Evolutionary conservation across 2,329 filamentous ascomycete genomes (phyloP), one percentile per base, ranked within the genome.

Genomic region (Fusarium staphyleae): DNA sequence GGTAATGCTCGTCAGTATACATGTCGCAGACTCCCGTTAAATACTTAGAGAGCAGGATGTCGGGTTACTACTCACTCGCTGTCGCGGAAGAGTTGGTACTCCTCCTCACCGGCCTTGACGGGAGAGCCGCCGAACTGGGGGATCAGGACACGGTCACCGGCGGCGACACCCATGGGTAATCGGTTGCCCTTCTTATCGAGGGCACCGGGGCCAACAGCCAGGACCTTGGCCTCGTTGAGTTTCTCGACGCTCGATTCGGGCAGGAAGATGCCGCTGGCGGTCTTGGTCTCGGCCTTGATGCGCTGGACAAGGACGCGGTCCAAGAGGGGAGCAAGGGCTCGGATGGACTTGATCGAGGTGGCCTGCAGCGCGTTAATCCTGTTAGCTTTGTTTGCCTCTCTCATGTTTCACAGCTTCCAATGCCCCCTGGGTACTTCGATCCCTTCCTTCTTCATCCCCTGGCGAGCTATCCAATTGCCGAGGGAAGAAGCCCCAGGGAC

Each of bases 241-340:
- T 99, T 95, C 86, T 99, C 96, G 73, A 98, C 91, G 71, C 89
- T 90, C 59, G 88, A 93, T 82, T 99, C 95, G 68, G 95, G 95
- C 65, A 99, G 90, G 84, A 96, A 97, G 84, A 99, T 96, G 71
- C 95, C 95, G 72, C 88, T 88, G 69, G 95, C 92, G 42, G 95
- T 99, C 85, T 97, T 97, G 74, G 92, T 78, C 80, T 98, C 93
- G 71, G 93, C 90, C 83, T 98, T 98, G 81, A 97, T 80, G 78
- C 95, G 91, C 87, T 99, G 95, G 68, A 99, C 91, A 63, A 99
- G 89, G 69, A 99, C 92, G 70, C 95, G 93, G 87, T 99, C 95
- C 78, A 99, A 88, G 67, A 99, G 93, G 61, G 95, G 95, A 55
- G 88, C 90, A 70, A 99, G 93, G 72, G 88, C 87, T 80, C 93